Conservation (phyloP, 768 basidiomycete genomes). For the Xerocomellus dryophilus region DNA sequence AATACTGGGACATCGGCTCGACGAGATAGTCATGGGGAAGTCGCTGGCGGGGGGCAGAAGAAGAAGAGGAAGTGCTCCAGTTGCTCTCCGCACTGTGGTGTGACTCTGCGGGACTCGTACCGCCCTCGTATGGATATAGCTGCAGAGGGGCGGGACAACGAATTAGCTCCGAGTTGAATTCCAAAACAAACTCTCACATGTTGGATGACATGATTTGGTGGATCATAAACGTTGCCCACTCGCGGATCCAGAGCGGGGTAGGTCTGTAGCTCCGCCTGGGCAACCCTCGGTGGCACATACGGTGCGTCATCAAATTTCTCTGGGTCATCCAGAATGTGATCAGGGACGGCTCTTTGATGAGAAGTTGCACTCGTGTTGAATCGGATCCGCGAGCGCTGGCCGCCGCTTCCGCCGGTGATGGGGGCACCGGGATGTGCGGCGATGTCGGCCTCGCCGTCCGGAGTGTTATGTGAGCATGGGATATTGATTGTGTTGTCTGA, state of each 20-base stretch:
- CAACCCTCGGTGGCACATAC: constrained; percentile 28
- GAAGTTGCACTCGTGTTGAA: constrained; percentile 7
- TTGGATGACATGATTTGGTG: constrained; percentile 12
- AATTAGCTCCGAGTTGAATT: background rate
- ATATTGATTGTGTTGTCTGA: constrained; percentile 1
- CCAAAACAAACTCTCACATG: constrained; percentile 15
- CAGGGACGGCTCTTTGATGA: constrained; percentile 12
- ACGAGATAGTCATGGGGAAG: constrained; percentile 7
- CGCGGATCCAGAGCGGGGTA: constrained; percentile 18
- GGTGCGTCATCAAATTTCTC: constrained; percentile 30
- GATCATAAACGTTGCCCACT: constrained; percentile 2
- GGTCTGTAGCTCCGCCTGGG: constrained; percentile 17
- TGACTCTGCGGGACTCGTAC: constrained; percentile 25
- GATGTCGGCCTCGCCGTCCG: constrained; percentile 23
- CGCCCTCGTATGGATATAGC: constrained; percentile 20
- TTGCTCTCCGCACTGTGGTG: constrained; percentile 24
- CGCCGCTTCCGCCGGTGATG: constrained; percentile 13
- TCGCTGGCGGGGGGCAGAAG: constrained; percentile 20
- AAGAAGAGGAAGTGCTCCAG: constrained; percentile 28
- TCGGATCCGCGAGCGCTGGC: constrained; percentile 10
- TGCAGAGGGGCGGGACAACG: background rate
- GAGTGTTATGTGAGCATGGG: constrained; percentile 11
- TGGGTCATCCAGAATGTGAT: constrained; percentile 11
- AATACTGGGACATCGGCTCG: constrained; percentile 5
- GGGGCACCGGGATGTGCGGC: constrained; percentile 12